Percentiles rank a stretch among this genome's conserved stretches.
These are phyloP conservation scores for Tylopilus subfusipes DNA, from an alignment of 768 basidiomycete genomes.

Conservation along the genomic window DNA sequence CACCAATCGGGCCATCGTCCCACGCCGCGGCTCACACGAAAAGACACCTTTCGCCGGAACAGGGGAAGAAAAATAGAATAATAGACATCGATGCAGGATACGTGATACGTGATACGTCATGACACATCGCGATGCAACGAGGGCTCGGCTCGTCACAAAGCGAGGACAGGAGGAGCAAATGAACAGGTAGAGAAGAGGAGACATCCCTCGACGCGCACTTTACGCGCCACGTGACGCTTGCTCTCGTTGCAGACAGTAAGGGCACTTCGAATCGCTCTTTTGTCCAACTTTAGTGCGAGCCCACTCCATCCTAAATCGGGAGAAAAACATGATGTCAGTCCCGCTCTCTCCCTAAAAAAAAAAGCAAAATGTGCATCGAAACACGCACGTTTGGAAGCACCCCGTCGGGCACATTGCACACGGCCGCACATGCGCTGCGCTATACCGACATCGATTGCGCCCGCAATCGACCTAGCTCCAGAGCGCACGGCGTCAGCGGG, in stretches of 20 bases:
- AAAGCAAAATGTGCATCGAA: neutral
- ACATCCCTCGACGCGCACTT: neutral
- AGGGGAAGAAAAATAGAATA: conserved; percentile 14
- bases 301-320: conserved; percentile 18
- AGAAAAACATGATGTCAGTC: conserved; percentile 13
- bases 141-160: neutral
- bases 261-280: conserved; percentile 17
- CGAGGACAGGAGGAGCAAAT: neutral
- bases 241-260: conserved; percentile 19
- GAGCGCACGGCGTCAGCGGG: neutral
- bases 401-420: conserved; percentile 38
- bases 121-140: neutral
- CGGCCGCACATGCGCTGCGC: conserved; percentile 31
- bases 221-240: conserved; percentile 5
- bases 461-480: conserved; percentile 41
- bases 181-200: neutral
- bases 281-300: conserved; percentile 21
- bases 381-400: conserved; percentile 40
- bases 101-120: neutral
- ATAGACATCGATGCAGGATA: conserved; percentile 16
- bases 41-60: neutral
- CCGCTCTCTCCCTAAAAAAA: neutral
- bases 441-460: conserved; percentile 42
- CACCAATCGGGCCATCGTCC: conserved; percentile 9
- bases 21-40: neutral